A percentile compares a stretch with the other conserved stretches of the same genome.
Evolutionary conservation across 345 rosid species (phyloP).

Genomic region (Hibiscus tridactylites): DNA sequence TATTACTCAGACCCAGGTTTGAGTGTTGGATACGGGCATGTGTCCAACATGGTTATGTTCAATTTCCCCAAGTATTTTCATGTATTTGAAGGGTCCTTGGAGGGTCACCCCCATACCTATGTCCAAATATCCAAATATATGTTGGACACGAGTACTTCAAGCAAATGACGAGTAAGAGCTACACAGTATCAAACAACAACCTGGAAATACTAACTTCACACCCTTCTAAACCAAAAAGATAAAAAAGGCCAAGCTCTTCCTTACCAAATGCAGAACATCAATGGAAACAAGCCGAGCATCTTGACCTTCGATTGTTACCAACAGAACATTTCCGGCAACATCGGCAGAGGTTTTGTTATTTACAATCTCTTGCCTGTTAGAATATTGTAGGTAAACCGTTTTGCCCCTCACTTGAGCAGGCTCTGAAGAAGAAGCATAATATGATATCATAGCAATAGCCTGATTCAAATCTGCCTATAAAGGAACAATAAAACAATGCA

Average conservation of each 20-base stretch:
- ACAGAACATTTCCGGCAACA: constrained; percentile 93
- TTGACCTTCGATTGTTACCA: constrained; percentile 86
- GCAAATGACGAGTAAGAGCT: background rate
- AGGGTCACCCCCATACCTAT: too few relatives aligned
- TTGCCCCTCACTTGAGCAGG: constrained; percentile 99
- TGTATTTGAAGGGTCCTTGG: too few relatives aligned
- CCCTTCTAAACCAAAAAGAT: constrained; percentile 20
- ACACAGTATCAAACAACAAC: constrained; percentile 13
- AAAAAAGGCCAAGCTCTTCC: constrained; percentile 18
- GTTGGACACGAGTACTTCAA: too few relatives aligned
- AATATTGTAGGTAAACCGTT: constrained; percentile 96
- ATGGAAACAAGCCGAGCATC: constrained; percentile 99
- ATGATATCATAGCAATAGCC: constrained; percentile 96
- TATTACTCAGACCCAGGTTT: too few relatives aligned
- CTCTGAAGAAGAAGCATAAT: constrained; percentile 92
- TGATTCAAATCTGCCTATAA: constrained; percentile 88
- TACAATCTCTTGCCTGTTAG: constrained; percentile 96
- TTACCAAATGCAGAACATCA: constrained; percentile 96
- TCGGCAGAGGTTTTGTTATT: constrained; percentile 96
- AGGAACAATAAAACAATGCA: background rate
- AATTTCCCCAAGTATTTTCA: too few relatives aligned
- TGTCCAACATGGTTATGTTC: too few relatives aligned
- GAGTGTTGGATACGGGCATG: too few relatives aligned
- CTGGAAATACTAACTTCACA: constrained; percentile 28
- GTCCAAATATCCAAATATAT: too few relatives aligned